These are phyloP conservation scores for Geotrichum fermentans DNA, from an alignment of 1,139 yeast species.

Conservation along the genomic window DNA sequence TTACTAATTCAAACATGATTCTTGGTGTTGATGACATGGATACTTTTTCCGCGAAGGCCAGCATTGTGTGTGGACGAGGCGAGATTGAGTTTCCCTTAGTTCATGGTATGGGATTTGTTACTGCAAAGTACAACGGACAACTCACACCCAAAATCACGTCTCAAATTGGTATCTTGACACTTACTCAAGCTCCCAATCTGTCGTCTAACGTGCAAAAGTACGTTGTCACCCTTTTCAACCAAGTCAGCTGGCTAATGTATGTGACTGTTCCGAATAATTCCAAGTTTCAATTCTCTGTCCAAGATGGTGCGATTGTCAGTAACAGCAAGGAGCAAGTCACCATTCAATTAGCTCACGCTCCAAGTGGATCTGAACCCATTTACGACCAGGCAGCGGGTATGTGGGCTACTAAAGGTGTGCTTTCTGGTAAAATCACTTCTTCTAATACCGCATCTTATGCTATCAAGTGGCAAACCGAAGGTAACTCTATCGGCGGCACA, in stretches of 20 bases:
- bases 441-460: conserved; percentile 39
- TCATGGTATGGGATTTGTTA: conserved; percentile 77
- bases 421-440: conserved; percentile 39
- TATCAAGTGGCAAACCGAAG: conserved; percentile 52
- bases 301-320: conserved; percentile 43
- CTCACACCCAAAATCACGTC: conserved; percentile 53
- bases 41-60: conserved; percentile 52
- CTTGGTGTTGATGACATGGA: conserved; percentile 45
- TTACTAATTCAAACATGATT: conserved; percentile 43
- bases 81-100: conserved; percentile 42
- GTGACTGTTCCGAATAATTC: conserved; percentile 47
- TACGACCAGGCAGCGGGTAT: conserved; percentile 61
- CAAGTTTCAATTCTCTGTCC: conserved; percentile 39
- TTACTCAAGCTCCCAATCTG: conserved; percentile 34
- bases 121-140: conserved; percentile 62
- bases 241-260: conserved; percentile 56
- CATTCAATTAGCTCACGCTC: conserved; percentile 59
- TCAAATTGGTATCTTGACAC: conserved; percentile 47
- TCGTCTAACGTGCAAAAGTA: conserved; percentile 47
- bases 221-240: conserved; percentile 48
- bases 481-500: conserved; percentile 49
- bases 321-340: conserved; percentile 48
- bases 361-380: conserved; percentile 35
- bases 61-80: conserved; percentile 11
- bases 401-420: conserved; percentile 44